Evolutionary conservation across 2,329 filamentous ascomycete genomes (phyloP), one percentile per base, ranked within the genome.

Genomic region (Apiospora arundinis): DNA sequence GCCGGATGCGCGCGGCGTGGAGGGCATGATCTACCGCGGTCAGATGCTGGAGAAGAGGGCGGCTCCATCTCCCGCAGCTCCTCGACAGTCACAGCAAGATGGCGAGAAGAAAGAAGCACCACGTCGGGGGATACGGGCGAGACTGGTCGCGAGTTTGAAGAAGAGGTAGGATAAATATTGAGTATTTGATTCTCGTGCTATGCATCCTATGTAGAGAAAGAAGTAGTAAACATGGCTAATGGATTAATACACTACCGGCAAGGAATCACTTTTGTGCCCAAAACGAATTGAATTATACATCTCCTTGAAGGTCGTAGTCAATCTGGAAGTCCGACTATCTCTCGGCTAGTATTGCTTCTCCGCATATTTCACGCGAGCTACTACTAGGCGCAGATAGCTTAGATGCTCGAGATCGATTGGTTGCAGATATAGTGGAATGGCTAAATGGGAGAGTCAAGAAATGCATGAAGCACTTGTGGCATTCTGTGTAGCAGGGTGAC

Each of bases 401-500:
- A 45, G 42, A 16, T 45, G 52, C 52, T 37, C 21, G 52, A 7
- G 49, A 25, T 32, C 28, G 49, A 56, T 56, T 56, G 49, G 49
- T 32, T 60, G 56, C 21, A 63, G 18, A 14, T 14, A 2, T 1
- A 45, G 42, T 48, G 45, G 21, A 4, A 63, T n/a, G n/a, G n/a
- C n/a, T n/a, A n/a, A n/a, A n/a, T 63, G 56, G 56, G 56, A 18
- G 40, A 60, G 40, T 12, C 56, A 37, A 63, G 56, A 63, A 40
- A 21, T 32, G 56, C 56, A 63, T 63, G 18, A 63, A 40, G 56
- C 12, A 32, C 56, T 40, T 63, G 56, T 63, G 32, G 56, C 32
- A 63, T 63, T 63, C 18, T 40, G 18, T 40, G 56, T 63, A 63
- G 56, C 56, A 63, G 52, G 52, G 16, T 56, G 49, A 25, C 49